Evolutionary conservation across 257 asterid species (phyloP), one percentile per base, ranked within the genome.

Genomic region (Vinca minor): DNA sequence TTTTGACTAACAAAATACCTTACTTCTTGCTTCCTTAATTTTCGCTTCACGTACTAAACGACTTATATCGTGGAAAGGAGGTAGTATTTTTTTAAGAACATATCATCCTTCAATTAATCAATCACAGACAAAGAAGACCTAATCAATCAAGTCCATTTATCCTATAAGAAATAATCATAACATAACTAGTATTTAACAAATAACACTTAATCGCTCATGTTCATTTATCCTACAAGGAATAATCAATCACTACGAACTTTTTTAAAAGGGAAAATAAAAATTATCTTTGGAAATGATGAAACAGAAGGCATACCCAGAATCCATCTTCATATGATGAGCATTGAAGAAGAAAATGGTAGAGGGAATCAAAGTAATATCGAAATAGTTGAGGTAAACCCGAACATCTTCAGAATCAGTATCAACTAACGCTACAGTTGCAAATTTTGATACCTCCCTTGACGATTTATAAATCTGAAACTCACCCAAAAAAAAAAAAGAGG

Each of bases 281-380:
- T 5, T 1, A 8, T 55, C 5, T 29, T 23, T 8, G 6, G 7
- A 18, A 17, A 63, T 36, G 18, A 52, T 65, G 25, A 18, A 32
- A 20, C 35, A 29, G 54, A 47, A 48, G 70, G 58, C 70, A 66
- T 78, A 91, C 98, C 95, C 95, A 10, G 85, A 91, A 75, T 91
- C 96, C 89, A 91, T 88, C 84, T 91, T 91, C 98, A 91, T 88
- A 64, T 91, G 98, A 71, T 91, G 94, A 67, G 98, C 98, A 61
- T 89, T 92, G 71, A 92, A 92, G 96, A 89, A 92, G 85, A 89
- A 92, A 38, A 92, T 66, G 9, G 81, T 81, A 9, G 96, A 92
- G 13, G 98, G 98, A 39, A 84, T 79, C 71, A 78, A 79, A 8
- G 95, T 70, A 1, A 92, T 85, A 73, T 89, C 96, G 57, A 92